Conservation (phyloP, 2,329 filamentous ascomycete genomes). For the Aspergillus flavus region DNA sequence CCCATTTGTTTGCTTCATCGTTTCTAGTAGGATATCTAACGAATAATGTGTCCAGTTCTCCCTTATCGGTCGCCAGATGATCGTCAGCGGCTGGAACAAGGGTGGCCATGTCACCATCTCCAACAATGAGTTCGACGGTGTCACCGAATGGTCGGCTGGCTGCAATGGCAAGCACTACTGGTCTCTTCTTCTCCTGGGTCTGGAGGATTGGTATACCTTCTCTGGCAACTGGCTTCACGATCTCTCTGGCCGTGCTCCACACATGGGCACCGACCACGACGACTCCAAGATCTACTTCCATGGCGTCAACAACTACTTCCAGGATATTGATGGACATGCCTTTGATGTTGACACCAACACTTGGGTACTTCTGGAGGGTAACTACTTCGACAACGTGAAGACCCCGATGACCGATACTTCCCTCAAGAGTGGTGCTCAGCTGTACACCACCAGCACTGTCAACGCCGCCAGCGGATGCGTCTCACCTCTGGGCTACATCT, state of each 20-base stretch:
- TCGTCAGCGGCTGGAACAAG: conserved; percentile 57
- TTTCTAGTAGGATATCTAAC: neutral
- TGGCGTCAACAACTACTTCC: conserved; percentile 43
- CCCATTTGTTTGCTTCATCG: too few relatives aligned
- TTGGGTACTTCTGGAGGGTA: conserved; percentile 48
- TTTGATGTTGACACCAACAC: conserved; percentile 37
- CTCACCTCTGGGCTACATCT: conserved; percentile 3
- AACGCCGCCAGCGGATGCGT: neutral
- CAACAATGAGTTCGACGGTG: conserved; percentile 61
- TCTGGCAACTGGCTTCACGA: conserved; percentile 62
- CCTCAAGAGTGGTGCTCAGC: neutral
- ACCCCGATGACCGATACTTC: conserved; percentile 25
- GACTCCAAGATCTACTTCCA: conserved; percentile 52
- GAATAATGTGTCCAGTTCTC: conserved; percentile 45
- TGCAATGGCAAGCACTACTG: conserved; percentile 63
- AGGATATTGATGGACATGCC: conserved; percentile 45
- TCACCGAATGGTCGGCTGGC: conserved; percentile 55
- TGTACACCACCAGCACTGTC: conserved; percentile 4
- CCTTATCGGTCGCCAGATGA: conserved; percentile 61
- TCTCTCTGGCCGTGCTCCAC: conserved; percentile 57
- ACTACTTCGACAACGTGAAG: conserved; percentile 50
- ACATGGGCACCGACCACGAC: conserved; percentile 43
- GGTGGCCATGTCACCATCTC: conserved; percentile 61
- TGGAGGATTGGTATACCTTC: conserved; percentile 58
- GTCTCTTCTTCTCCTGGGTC: conserved; percentile 54